Percentiles rank a stretch among this genome's conserved stretches.
phyloP scores from a whole-genome alignment of 768 basidiomycete genomes.

The Lentinula raphanica region DNA sequence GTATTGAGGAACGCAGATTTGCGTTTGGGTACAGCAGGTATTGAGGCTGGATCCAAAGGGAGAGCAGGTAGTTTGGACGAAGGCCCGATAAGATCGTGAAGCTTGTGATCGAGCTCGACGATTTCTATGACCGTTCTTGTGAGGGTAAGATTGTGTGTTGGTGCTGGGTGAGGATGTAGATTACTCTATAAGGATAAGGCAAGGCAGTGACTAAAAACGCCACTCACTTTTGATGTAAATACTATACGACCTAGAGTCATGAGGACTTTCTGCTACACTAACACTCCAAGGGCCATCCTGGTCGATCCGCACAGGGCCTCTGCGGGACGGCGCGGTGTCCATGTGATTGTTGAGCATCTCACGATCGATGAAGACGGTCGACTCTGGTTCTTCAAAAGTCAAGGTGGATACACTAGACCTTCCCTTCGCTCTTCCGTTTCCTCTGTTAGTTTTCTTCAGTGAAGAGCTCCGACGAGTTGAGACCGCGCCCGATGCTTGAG shows the following conservation, averaged over 20 bases:
- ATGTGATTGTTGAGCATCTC: conserved; percentile 6
- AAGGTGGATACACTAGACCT: not conserved
- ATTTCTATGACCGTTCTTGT: conserved; percentile 74
- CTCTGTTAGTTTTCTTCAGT: not conserved
- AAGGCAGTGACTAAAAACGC: conserved; percentile 17
- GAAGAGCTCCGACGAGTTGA: conserved; percentile 1
- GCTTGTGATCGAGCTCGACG: conserved; percentile 76
- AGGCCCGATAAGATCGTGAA: conserved; percentile 55
- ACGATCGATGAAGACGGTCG: conserved; percentile 7
- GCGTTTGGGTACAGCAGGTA: conserved; percentile 56
- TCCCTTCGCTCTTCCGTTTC: not conserved
- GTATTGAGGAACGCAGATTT: conserved; percentile 85
- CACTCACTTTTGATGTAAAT: conserved; percentile 89
- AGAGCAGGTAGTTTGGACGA: conserved; percentile 52
- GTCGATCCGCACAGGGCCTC: conserved; percentile 59
- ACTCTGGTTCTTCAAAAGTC: conserved; percentile 8
- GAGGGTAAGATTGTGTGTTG: conserved; percentile 86
- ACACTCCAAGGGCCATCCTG: conserved; percentile 84
- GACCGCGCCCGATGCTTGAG: too few species aligned
- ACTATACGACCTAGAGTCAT: conserved; percentile 67
- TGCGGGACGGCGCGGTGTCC: conserved; percentile 24
- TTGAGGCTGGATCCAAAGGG: conserved; percentile 51
- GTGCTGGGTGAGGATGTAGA: conserved; percentile 43
- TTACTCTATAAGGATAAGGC: too few species aligned
- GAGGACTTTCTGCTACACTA: conserved; percentile 81